These are phyloP conservation scores for Diaporthe nobilis DNA, from an alignment of 2,329 filamentous ascomycete genomes.

Conservation along the genomic window DNA sequence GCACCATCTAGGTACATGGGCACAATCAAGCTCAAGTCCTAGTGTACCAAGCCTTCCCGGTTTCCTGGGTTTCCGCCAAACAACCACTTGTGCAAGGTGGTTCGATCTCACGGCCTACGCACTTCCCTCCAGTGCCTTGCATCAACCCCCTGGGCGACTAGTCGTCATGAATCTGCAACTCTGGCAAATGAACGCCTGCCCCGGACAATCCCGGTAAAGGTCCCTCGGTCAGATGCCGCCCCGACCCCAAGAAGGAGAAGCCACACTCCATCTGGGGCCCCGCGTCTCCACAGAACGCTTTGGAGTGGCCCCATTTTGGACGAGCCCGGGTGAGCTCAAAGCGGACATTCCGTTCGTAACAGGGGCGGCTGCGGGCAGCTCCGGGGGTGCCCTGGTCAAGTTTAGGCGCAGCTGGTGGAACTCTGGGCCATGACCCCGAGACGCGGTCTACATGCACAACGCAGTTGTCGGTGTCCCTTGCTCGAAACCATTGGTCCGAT, in stretches of 20 bases:
- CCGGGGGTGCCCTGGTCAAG: neutral
- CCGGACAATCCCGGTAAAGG: neutral
- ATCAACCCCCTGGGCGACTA: neutral
- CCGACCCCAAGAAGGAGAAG: neutral
- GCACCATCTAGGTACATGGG: too few relatives aligned
- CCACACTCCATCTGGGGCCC: slow-evolving; percentile 25
- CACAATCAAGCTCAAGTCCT: neutral
- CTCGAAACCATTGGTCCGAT: neutral
- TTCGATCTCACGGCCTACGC: neutral
- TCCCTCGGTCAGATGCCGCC: slow-evolving; percentile 7
- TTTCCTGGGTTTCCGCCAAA: neutral
- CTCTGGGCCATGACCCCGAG: slow-evolving; percentile 1
- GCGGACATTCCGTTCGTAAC: slow-evolving; percentile 4
- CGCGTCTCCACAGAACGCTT: slow-evolving; percentile 23
- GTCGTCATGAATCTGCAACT: neutral
- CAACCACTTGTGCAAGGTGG: slow-evolving; percentile 10
- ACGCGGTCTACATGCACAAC: neutral
- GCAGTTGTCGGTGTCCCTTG: neutral
- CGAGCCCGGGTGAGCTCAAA: slow-evolving; percentile 2
- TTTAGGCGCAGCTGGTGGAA: too few relatives aligned
- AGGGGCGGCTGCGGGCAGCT: neutral
- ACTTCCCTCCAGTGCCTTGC: neutral
- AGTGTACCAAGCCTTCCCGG: slow-evolving; percentile 11
- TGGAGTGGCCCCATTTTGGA: neutral
- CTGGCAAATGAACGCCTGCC: neutral